Conservation (phyloP, 768 basidiomycete genomes). For the Mycena rebaudengoi region DNA sequence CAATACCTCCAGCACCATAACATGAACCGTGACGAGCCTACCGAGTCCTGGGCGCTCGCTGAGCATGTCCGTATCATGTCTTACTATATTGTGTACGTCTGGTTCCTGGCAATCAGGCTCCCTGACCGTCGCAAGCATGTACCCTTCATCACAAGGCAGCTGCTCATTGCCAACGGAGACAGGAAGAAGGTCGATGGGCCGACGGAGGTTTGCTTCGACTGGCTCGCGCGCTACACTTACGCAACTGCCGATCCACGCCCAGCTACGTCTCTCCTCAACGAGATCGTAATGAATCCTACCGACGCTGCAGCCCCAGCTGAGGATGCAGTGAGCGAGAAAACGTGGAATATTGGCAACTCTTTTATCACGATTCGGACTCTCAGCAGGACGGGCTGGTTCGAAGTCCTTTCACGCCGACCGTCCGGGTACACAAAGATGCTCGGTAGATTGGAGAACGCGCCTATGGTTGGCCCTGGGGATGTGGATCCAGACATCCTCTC, state of each 20-base stretch:
- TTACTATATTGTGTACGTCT: constrained; percentile 90
- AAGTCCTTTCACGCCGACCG: constrained; percentile 83
- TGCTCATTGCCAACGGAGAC: constrained; percentile 86
- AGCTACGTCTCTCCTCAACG: constrained; percentile 77
- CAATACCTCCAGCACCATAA: constrained; percentile 95
- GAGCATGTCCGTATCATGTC: constrained; percentile 92
- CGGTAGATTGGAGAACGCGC: constrained; percentile 89
- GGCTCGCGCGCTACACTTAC: constrained; percentile 94
- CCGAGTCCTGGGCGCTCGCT: constrained; percentile 85
- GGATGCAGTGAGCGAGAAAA: constrained; percentile 64
- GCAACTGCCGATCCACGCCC: constrained; percentile 94
- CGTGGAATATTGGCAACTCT: constrained; percentile 88
- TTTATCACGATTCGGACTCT: constrained; percentile 84
- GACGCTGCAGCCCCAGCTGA: constrained; percentile 42
- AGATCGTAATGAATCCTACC: constrained; percentile 76
- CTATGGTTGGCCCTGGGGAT: constrained; percentile 84
- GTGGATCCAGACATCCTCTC: constrained; percentile 82
- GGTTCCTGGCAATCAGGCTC: constrained; percentile 91
- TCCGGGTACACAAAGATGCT: constrained; percentile 90
- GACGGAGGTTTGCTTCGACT: constrained; percentile 97
- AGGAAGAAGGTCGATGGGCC: constrained; percentile 81
- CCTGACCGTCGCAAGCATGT: constrained; percentile 84
- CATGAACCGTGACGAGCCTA: constrained; percentile 58
- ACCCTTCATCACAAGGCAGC: constrained; percentile 84
- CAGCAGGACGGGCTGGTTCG: constrained; percentile 84